These are phyloP conservation scores for Chaetomiaceae sp. DNA, from an alignment of 2,329 filamentous ascomycete species.

Conservation along the genomic window DNA sequence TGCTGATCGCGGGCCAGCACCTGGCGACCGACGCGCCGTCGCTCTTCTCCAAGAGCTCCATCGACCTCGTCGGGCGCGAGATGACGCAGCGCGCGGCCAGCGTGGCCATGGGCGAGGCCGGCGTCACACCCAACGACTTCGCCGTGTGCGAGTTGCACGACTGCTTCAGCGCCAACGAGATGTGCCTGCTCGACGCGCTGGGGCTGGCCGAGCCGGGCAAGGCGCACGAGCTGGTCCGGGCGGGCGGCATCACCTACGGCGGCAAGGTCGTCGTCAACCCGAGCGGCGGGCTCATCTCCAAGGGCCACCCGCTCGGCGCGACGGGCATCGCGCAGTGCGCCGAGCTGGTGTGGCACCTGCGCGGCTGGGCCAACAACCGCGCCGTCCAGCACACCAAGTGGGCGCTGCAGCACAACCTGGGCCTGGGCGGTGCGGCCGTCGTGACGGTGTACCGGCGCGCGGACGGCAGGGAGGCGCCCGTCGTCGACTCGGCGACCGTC, in stretches of 20 bases:
- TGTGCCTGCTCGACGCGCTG: slow-evolving; percentile 83
- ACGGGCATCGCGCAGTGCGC: slow-evolving; percentile 95
- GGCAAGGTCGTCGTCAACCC: slow-evolving; percentile 82
- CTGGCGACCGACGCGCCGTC: slow-evolving; percentile 78
- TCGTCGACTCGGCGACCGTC: slow-evolving; percentile 58
- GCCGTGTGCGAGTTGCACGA: slow-evolving; percentile 91
- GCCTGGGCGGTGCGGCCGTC: slow-evolving; percentile 84
- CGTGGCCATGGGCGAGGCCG: slow-evolving; percentile 69
- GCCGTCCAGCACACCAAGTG: slow-evolving; percentile 61
- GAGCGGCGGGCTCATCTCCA: slow-evolving; percentile 89
- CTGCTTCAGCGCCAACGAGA: slow-evolving; percentile 94
- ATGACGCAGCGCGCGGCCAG: slow-evolving; percentile 72
- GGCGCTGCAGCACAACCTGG: slow-evolving; percentile 88
- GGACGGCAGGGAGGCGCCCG: slow-evolving; percentile 62
- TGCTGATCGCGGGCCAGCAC: slow-evolving; percentile 82
- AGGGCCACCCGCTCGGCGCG: slow-evolving; percentile 90
- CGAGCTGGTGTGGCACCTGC: slow-evolving; percentile 90
- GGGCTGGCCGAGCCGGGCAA: slow-evolving; percentile 74
- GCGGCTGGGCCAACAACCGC: slow-evolving; percentile 94
- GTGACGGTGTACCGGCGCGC: slow-evolving; percentile 84
- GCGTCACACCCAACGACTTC: slow-evolving; percentile 62
- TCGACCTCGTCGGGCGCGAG: slow-evolving; percentile 83
- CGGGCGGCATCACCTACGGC: slow-evolving; percentile 88
- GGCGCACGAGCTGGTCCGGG: slow-evolving; percentile 84
- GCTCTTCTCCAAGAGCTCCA: slow-evolving; percentile 73